Conservation (phyloP, 2,329 filamentous ascomycete species). For the Colletotrichum phormii region DNA sequence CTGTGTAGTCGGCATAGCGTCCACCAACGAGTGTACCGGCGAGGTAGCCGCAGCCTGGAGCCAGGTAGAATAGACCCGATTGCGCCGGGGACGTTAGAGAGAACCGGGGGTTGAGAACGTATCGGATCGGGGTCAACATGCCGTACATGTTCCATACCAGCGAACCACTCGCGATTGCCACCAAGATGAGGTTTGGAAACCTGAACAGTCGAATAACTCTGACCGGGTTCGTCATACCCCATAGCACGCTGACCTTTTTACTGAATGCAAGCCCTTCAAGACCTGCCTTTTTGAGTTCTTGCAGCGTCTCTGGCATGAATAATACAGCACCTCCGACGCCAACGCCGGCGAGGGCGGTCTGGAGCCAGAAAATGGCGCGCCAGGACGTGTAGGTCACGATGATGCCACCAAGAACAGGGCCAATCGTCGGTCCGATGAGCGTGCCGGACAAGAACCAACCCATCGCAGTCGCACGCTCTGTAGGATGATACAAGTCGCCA, state of each 20-base stretch:
- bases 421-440: slow-evolving; percentile 72
- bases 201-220: slow-evolving; percentile 71
- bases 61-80: slow-evolving; percentile 76
- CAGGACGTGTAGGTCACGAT: slow-evolving; percentile 76
- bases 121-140: slow-evolving; percentile 75
- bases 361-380: slow-evolving; percentile 79
- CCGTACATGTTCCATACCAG: slow-evolving; percentile 81
- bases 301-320: slow-evolving; percentile 76
- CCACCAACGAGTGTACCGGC: slow-evolving; percentile 75
- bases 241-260: slow-evolving; percentile 53
- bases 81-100: slow-evolving; percentile 71
- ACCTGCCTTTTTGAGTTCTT: slow-evolving; percentile 70
- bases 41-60: slow-evolving; percentile 75
- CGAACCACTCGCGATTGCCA: slow-evolving; percentile 67
- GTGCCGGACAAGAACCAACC: slow-evolving; percentile 76
- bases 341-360: slow-evolving; percentile 70
- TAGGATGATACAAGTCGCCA: slow-evolving; percentile 66
- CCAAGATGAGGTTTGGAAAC: slow-evolving; percentile 73
- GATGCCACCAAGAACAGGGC: slow-evolving; percentile 75
- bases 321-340: slow-evolving; percentile 67
- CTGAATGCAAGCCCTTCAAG: slow-evolving; percentile 61
- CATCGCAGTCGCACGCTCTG: slow-evolving; percentile 73
- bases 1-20: slow-evolving; percentile 72
- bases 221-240: slow-evolving; percentile 72
- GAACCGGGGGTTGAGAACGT: slow-evolving; percentile 78